Evolutionary conservation across 495 filamentous ascomycete genomes (phyloP).

Genomic region (Lindgomyces ingoldianus): DNA sequence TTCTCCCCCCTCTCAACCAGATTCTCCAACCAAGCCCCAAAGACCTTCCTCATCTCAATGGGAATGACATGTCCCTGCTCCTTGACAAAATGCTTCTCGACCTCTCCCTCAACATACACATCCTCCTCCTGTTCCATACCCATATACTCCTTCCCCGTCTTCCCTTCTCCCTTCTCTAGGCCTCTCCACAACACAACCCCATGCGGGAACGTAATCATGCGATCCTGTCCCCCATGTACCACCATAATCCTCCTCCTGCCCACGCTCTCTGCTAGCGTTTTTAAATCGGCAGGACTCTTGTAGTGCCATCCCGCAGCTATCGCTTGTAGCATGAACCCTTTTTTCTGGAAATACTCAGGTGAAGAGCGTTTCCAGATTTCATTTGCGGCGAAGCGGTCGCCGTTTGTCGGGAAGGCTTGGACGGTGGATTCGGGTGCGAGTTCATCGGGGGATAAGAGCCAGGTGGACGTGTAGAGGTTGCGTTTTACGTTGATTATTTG

Average conservation of each 20-base stretch:
- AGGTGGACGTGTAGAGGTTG: constrained; percentile 61
- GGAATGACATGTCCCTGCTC: constrained; percentile 69
- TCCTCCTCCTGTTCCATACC: constrained; percentile 41
- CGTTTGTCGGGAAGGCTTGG: constrained; percentile 67
- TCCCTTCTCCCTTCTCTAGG: constrained; percentile 32
- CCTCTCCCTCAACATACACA: constrained; percentile 49
- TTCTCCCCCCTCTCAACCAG: constrained; percentile 50
- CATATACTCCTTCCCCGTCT: constrained; percentile 27
- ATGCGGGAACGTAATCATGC: constrained; percentile 72
- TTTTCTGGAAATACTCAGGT: constrained; percentile 55
- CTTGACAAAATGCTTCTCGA: constrained; percentile 59
- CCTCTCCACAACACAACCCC: constrained; percentile 55
- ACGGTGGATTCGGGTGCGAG: constrained; percentile 44
- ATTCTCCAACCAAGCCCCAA: constrained; percentile 59
- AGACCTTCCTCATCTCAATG: constrained; percentile 63
- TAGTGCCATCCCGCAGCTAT: constrained; percentile 79
- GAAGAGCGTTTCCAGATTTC: constrained; percentile 68
- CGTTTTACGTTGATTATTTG: constrained; percentile 56
- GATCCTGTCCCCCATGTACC: constrained; percentile 68
- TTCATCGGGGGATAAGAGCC: constrained; percentile 63
- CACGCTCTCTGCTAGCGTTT: constrained; percentile 61
- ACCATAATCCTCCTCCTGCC: constrained; percentile 68
- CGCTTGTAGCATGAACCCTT: constrained; percentile 73
- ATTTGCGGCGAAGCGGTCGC: constrained; percentile 74
- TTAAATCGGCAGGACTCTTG: constrained; percentile 65